A percentile compares a stretch with the other conserved stretches of the same genome.
Conservation (phyloP, 305 asterid genomes). For the Rubia peregrina region DNA sequence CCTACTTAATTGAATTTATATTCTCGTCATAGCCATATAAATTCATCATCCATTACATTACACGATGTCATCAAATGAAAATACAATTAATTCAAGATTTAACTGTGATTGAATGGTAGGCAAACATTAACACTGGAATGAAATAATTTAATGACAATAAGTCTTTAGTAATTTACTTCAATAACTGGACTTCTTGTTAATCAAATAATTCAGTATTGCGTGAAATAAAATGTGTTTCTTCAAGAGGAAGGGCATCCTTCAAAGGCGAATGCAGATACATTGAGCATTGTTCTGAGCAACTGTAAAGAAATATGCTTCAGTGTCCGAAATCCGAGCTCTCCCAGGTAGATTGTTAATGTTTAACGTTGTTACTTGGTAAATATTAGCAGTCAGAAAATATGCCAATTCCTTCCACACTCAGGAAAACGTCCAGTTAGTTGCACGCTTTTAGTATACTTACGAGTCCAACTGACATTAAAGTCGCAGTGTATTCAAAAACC, state of each 20-base stretch:
- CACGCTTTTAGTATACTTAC: neutral
- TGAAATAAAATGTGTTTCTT: neutral
- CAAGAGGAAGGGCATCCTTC: slow-evolving; percentile 9
- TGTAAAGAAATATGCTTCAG: neutral
- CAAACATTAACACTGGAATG: too few relatives aligned
- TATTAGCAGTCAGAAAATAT: neutral
- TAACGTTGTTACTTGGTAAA: slow-evolving; percentile 3
- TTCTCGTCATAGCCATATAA: too few relatives aligned
- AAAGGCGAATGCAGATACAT: slow-evolving; percentile 3
- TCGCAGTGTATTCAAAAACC: neutral
- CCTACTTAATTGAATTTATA: too few relatives aligned
- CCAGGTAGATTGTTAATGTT: neutral
- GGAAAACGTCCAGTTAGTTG: neutral
- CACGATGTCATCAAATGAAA: too few relatives aligned
- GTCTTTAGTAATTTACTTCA: too few relatives aligned
- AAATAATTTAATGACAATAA: too few relatives aligned
- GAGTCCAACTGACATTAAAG: neutral
- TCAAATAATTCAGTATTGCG: neutral
- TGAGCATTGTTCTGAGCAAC: slow-evolving; percentile 22
- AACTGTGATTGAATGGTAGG: too few relatives aligned
- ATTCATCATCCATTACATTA: too few relatives aligned
- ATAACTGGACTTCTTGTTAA: too few relatives aligned
- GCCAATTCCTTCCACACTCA: neutral
- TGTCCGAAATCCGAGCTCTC: neutral
- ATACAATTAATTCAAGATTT: too few relatives aligned